A percentile compares a stretch with the other conserved stretches of the same genome.
phyloP scores from a whole-genome alignment of 495 filamentous ascomycete species.

The Daldinia loculata region DNA sequence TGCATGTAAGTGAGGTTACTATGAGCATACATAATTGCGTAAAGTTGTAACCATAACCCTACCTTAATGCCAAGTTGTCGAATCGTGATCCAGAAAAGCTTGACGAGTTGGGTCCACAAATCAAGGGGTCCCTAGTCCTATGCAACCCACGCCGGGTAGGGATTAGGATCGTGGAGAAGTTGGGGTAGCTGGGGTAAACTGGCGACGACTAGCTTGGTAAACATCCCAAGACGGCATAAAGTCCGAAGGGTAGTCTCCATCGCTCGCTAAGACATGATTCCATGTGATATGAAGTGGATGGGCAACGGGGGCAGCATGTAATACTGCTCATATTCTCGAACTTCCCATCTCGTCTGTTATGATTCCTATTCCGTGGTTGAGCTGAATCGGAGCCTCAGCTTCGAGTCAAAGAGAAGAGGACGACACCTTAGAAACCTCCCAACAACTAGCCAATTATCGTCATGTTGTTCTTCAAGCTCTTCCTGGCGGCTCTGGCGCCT shows the following conservation, averaged over 20 bases:
- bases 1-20: constrained; percentile 16
- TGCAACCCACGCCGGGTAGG: constrained; percentile 15
- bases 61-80: constrained; percentile 18
- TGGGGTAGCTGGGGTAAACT: constrained; percentile 38
- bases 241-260: constrained; percentile 27
- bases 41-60: constrained; percentile 22
- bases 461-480: constrained; percentile 46
- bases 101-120: constrained; percentile 19
- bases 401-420: constrained; percentile 33
- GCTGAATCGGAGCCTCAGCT: constrained; percentile 42
- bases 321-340: constrained; percentile 37
- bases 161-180: constrained; percentile 36
- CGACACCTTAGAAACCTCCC: constrained; percentile 20
- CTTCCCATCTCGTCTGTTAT: constrained; percentile 22
- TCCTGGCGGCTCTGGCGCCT: constrained; percentile 43
- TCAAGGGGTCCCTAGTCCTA: constrained; percentile 18
- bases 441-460: constrained; percentile 8
- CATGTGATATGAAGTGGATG: constrained; percentile 30
- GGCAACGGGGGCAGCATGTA: constrained; percentile 11
- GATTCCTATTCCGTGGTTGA: constrained; percentile 24
- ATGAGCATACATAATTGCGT: constrained; percentile 16
- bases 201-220: constrained; percentile 13
- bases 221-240: constrained; percentile 34
- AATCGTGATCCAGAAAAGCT: constrained; percentile 32
- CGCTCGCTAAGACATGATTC: constrained; percentile 4